Evolutionary conservation across 2,329 filamentous ascomycete species (phyloP), one percentile per base, ranked within the genome.

Genomic region (Phaeosphaeriaceae sp.): DNA sequence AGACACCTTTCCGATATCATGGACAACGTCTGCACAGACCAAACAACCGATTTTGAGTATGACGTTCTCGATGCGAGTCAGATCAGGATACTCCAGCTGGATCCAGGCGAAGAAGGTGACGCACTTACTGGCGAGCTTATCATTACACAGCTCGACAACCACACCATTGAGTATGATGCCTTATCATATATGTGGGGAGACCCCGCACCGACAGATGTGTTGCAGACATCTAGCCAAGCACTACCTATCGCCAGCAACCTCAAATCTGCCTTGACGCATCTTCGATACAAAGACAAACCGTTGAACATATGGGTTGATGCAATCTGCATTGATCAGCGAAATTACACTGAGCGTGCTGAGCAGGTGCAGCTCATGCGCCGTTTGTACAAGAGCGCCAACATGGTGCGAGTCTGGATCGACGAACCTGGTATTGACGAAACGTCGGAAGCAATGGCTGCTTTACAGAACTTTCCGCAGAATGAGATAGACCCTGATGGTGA

Each of bases 161-260:
- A 36, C 3, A 2, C 48, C 19, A 15, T 47, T 2, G 27, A 15
- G 25, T 54, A 48, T 22, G 56, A 58, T 36, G 56, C 48, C 17
- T 31, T 58, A 15, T 58, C 56, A 15, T 58, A 58, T 21, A 49
- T 58, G 48, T 58, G 56, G 56, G 56, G 53, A 17, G 48, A 58
- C 50, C 42, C 48, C 11, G 19, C 20, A 7, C 40, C 46, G 17
- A 19, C 44, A 9, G 41, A 48, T 11, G 31, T 20, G 1, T 44
- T 58, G 19, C 33, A 17, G 9, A 19, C 54, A 6, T 42, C n/a
- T 2, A 46, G 44, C 10, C 13, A 10, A 31, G 36, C 31, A 10
- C 20, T 56, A 9, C 45, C 49, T 15, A 48, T 60, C 1, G 44
- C 53, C 1, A 44, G 13, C 7, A 60, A 60, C 33, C 53, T 60